Evolutionary conservation across 225 moss, liverwort and hornwort genomes (phyloP), one percentile per base, ranked within the genome.

Genomic region (Pseudisothecium myosuroides): DNA sequence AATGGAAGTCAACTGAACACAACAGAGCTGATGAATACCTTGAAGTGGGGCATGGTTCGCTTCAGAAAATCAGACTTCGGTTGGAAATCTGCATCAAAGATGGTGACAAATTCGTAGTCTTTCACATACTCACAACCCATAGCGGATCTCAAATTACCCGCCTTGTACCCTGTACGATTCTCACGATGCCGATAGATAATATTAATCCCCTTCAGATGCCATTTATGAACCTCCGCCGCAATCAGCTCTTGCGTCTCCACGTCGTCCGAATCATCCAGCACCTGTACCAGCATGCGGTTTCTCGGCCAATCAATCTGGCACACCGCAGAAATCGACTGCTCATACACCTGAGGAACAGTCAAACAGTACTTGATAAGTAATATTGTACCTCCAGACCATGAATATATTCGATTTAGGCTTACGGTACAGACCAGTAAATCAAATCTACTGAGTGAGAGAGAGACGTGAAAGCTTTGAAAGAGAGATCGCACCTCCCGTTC

Each of bases 21-120:
- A 34, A 67, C 9, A 24, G 32, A 32, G 39, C 34, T 47, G 47
- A 18, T 31, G 55, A 74, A n/a, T 93, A 96, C 98, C 98, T 92
- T 97, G 77, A 98, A 97, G 86, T 97, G 97, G 24, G 96, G 97
- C 91, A 98, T 95, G 9, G 95, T 92, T 87, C 94, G 94, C 94
- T 94, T 96, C 73, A 98, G 91, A 86, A 98, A 98, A 82, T 98
- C 97, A 29, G 97, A 27, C 89, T 96, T 97, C 12, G 98, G 98
- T 91, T 98, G 97, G 62, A 98, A 98, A 90, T 98, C 98, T 32
- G 98, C 98, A 90, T 98, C 98, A 84, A 98, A 97, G 63, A 98
- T 98, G 32, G 97, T 90, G 60, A 98, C 98, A 90, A 93, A 98
- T 83, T 98, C 96, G 72, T 97, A 98, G 78, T 96, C 94, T 87